phyloP scores from a whole-genome alignment of 1,284 basidiomycete species.

The Xerocomus amazonicus region DNA sequence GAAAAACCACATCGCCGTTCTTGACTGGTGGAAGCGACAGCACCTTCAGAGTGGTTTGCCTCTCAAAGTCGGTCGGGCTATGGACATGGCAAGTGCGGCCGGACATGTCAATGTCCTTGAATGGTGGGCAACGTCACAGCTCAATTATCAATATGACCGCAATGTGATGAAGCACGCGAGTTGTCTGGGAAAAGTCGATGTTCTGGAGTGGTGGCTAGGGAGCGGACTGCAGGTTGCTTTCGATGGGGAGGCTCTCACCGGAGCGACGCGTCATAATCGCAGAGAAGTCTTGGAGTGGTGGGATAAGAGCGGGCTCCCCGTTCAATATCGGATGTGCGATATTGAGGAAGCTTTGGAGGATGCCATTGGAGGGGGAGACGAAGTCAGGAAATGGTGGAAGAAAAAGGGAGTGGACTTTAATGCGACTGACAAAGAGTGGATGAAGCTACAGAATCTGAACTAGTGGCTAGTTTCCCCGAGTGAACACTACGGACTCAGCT shows the following conservation, averaged over 20 bases:
- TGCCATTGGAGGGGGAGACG: slow-evolving; percentile 69
- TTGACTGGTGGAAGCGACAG: slow-evolving; percentile 76
- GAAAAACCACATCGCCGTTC: slow-evolving; percentile 64
- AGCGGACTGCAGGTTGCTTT: slow-evolving; percentile 73
- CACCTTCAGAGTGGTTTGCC: slow-evolving; percentile 44
- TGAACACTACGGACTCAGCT: not conserved
- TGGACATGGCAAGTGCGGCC: slow-evolving; percentile 74
- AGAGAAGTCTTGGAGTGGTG: slow-evolving; percentile 85
- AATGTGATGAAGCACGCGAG: slow-evolving; percentile 73
- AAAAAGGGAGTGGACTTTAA: slow-evolving; percentile 74
- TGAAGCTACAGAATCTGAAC: slow-evolving; percentile 72
- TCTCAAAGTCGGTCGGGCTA: slow-evolving; percentile 75
- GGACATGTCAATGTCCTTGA: slow-evolving; percentile 69
- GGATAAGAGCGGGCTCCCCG: slow-evolving; percentile 68
- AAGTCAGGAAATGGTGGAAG: slow-evolving; percentile 73
- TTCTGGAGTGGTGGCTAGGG: slow-evolving; percentile 79
- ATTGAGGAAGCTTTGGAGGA: slow-evolving; percentile 84
- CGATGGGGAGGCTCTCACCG: slow-evolving; percentile 72
- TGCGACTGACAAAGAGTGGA: slow-evolving; percentile 78
- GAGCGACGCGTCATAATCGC: slow-evolving; percentile 75
- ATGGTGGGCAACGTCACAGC: slow-evolving; percentile 77
- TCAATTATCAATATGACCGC: slow-evolving; percentile 73
- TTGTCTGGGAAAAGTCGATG: slow-evolving; percentile 74
- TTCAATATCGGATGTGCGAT: slow-evolving; percentile 82
- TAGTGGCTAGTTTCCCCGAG: slow-evolving; percentile 28